Evolutionary conservation across 305 asterid species (phyloP), one percentile per base, ranked within the genome.

Genomic region (Coffea humblotiana): DNA sequence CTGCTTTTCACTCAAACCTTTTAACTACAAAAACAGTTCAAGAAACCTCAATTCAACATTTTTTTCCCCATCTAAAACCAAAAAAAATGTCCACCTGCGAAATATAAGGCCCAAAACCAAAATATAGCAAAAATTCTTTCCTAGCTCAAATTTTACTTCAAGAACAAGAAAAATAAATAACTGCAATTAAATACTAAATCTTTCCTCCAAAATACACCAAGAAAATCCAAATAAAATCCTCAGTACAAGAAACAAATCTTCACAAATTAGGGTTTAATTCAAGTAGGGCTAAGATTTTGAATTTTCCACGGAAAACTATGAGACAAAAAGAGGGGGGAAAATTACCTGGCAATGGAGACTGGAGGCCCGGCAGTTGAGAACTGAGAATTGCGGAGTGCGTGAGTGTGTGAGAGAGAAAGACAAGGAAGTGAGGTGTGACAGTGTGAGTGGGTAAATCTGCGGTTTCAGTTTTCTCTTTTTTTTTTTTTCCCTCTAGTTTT

Each of bases 191-290:
- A 7, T 4, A 6, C 15, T 54, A 23, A 43, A 61, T 43, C 58
- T 45, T 56, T 6, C 52, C 68, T 35, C 52, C 25, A 1, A 11
- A 2, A 11, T 73, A 27, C 18, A 48, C 16, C 65, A 37, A 35
- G 1, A 61, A 18, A 56, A 52, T 56, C 2, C 63, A 19, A 11
- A 6, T 56, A 18, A 56, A 56, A 56, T 56, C n/a, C 63, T 2
- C 25, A 18, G 63, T 5, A 56, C 16, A 56, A 56, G 63, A 6
- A 56, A 56, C 63, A 19, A 15, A 60, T n/a, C 25, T 19, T 75
- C 4, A 16, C 52, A 75, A 65, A 75, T 25, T 75, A 75, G 79
- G 79, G 71, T 43, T 75, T 25, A 11, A 58, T 47, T 45, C 45
- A 0, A 23, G 5, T 21, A 19, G 29, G 25, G 56, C 29, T 35